Conservation (phyloP, 306 rosid species). For the Cicer pinnatifidum region DNA sequence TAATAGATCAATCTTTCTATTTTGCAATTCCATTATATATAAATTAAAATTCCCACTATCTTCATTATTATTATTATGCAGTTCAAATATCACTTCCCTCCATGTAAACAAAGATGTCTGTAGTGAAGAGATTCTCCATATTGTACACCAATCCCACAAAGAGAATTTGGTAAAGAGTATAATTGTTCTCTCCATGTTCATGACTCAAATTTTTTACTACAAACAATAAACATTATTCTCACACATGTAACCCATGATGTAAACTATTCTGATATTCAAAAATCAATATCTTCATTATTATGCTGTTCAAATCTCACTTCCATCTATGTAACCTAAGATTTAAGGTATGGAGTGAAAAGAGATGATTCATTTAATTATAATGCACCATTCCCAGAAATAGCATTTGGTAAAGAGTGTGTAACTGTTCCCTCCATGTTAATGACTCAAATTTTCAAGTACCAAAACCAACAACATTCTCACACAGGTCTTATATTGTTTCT, state of each 20-base stretch:
- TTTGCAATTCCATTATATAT: not conserved
- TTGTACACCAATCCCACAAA: not conserved
- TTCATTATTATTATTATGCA: not conserved
- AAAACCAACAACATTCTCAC: slow-evolving; percentile 14
- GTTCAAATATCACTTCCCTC: slow-evolving; percentile 7
- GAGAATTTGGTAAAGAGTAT: slow-evolving; percentile 10
- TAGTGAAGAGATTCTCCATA: not conserved
- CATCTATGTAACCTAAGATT: slow-evolving; percentile 18
- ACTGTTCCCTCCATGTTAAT: not conserved
- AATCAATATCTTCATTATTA: not conserved
- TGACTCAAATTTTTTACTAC: not conserved
- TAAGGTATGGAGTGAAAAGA: slow-evolving; percentile 13
- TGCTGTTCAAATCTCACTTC: not conserved
- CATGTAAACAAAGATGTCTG: slow-evolving; percentile 30
- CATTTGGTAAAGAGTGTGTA: not conserved
- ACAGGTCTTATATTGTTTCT: not conserved
- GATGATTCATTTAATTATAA: not conserved
- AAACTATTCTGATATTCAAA: not conserved
- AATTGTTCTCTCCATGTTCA: slow-evolving; percentile 1
- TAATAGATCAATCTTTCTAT: slow-evolving; percentile 4
- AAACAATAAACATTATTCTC: slow-evolving; percentile 14
- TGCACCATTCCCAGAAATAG: slow-evolving; percentile 11
- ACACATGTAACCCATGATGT: not conserved
- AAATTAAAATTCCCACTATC: slow-evolving; percentile 18
- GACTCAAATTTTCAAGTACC: not conserved